Evolutionary conservation across 768 basidiomycete species (phyloP).

Genomic region (Boletellus sp.): DNA sequence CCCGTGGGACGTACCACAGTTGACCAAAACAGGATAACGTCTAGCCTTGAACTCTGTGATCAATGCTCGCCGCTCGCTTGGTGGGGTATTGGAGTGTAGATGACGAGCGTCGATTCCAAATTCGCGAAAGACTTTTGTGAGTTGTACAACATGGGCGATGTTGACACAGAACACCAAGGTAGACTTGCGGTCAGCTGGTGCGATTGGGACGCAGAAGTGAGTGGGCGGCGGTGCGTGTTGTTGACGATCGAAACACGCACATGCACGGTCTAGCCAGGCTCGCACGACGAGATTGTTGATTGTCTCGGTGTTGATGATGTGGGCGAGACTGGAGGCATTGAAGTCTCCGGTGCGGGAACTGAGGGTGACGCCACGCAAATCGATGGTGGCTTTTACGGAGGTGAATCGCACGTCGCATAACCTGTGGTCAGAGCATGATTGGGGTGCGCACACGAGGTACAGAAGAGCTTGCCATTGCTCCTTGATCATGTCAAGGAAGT

Average conservation of each 20-base stretch:
- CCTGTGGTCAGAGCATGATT: slow-evolving; percentile 39
- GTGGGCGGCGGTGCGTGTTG: slow-evolving; percentile 3
- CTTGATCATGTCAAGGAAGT: slow-evolving; percentile 89
- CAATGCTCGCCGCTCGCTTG: slow-evolving; percentile 57
- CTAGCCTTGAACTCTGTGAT: slow-evolving; percentile 67
- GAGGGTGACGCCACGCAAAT: slow-evolving; percentile 64
- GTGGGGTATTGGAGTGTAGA: slow-evolving; percentile 66
- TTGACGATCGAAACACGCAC: slow-evolving; percentile 39
- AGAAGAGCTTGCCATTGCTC: slow-evolving; percentile 66
- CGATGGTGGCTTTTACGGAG: slow-evolving; percentile 68
- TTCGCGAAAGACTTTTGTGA: slow-evolving; percentile 69
- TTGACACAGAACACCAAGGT: slow-evolving; percentile 93
- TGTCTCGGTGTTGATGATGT: slow-evolving; percentile 74
- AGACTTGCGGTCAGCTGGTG: slow-evolving; percentile 63
- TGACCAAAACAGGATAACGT: slow-evolving; percentile 80
- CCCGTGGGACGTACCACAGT: slow-evolving; percentile 63
- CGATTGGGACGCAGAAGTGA: neutral
- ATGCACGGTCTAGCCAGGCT: slow-evolving; percentile 82
- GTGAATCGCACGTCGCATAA: slow-evolving; percentile 86
- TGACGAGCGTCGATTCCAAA: slow-evolving; percentile 85
- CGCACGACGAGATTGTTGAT: slow-evolving; percentile 77
- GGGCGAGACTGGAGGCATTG: slow-evolving; percentile 69
- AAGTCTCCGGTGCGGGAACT: slow-evolving; percentile 77
- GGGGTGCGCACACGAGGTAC: neutral
- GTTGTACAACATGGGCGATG: slow-evolving; percentile 68